Percentiles rank a stretch among this genome's conserved stretches.
phyloP scores from a whole-genome alignment of 345 rosid species.

The Hypericum androsaemum region DNA sequence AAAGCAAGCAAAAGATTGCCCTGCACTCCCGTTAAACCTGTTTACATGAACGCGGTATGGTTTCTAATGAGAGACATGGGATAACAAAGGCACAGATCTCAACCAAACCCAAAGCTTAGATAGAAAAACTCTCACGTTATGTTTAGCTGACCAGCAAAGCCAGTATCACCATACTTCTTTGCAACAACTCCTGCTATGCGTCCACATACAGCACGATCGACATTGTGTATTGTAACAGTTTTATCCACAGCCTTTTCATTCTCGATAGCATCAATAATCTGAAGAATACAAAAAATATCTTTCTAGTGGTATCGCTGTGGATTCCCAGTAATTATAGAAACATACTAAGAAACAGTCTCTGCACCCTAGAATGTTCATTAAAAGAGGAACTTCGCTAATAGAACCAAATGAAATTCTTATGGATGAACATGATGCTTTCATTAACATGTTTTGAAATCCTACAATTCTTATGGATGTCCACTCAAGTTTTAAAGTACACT shows the following conservation, averaged over 20 bases:
- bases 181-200: conserved; percentile 87
- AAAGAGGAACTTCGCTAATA: too few species aligned
- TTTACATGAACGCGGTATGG: conserved; percentile 5
- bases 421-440: too few species aligned
- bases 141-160: conserved; percentile 96
- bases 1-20: conserved; percentile 96
- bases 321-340: too few species aligned
- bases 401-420: too few species aligned
- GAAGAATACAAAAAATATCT: conserved; percentile 4
- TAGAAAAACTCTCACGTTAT: conserved; percentile 54
- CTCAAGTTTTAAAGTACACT: too few species aligned
- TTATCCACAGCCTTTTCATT: conserved; percentile 68
- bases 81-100: conserved; percentile 4
- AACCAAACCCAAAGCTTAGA: too few species aligned
- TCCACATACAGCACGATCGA: conserved; percentile 96
- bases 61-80: neutral
- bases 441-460: too few species aligned
- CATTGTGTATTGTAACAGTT: conserved; percentile 67
- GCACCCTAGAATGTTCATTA: too few species aligned
- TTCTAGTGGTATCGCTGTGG: conserved; percentile 2
- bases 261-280: conserved; percentile 77
- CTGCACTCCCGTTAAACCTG: conserved; percentile 93
- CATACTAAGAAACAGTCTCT: too few species aligned
- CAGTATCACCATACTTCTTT: conserved; percentile 93
- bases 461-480: too few species aligned